Conservation (phyloP, 345 rosid species). For the Gossypium ekmanianum region DNA sequence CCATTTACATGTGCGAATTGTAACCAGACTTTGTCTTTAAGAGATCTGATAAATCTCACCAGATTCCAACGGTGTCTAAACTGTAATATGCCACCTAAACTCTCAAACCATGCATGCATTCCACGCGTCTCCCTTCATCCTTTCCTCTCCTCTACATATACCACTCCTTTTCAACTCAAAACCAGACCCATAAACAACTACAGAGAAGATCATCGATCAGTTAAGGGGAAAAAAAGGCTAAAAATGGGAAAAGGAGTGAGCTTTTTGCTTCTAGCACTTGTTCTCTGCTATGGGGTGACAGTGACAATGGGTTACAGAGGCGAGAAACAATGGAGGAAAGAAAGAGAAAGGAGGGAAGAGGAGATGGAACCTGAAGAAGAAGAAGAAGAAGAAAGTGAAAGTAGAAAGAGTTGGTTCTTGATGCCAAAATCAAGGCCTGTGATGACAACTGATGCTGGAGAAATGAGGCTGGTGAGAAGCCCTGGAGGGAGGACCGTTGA, state of each 20-base stretch:
- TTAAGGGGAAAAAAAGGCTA: background rate
- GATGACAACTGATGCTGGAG: constrained; percentile 74
- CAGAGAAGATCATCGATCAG: background rate
- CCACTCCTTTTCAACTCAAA: background rate
- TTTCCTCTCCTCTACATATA: constrained; percentile 24
- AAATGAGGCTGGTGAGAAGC: constrained; percentile 54
- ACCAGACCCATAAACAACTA: background rate
- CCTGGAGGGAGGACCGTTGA: constrained; percentile 41
- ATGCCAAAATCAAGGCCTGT: constrained; percentile 52
- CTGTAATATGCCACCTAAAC: constrained; percentile 27
- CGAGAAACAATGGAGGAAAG: constrained; percentile 19
- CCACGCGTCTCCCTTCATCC: constrained; percentile 22
- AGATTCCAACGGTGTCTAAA: constrained; percentile 23
- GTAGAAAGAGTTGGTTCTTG: constrained; percentile 41
- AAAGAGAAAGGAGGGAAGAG: constrained; percentile 14
- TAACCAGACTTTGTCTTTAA: background rate
- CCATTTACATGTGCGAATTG: no score
- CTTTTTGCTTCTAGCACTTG: constrained; percentile 31
- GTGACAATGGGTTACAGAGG: constrained; percentile 25
- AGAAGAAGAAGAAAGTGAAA: background rate
- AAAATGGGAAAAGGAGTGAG: constrained; percentile 26
- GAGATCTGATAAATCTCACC: background rate
- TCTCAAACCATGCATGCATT: constrained; percentile 25
- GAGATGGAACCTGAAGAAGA: background rate
- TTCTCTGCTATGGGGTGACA: constrained; percentile 33